Conservation (phyloP, 2,329 filamentous ascomycete species). For the Aureobasidium mangrovei region DNA sequence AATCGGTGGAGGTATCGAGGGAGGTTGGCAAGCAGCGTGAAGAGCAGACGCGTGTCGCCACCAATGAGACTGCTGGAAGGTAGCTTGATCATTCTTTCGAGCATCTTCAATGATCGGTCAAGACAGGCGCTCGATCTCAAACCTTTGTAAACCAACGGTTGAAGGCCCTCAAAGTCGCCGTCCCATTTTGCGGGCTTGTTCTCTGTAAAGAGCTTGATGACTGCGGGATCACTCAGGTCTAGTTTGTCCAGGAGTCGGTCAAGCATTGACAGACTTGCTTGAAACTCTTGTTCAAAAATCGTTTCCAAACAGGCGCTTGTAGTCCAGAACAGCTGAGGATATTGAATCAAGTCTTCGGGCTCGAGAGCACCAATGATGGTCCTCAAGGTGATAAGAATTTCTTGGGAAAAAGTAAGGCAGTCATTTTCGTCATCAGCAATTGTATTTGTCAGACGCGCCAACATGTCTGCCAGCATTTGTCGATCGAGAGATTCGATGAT, state of each 20-base stretch:
- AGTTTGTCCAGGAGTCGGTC: constrained; percentile 77
- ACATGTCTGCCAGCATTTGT: constrained; percentile 92
- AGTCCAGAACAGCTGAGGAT: constrained; percentile 96
- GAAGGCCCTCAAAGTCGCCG: constrained; percentile 75
- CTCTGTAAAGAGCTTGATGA: constrained; percentile 64
- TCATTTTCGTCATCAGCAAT: constrained; percentile 90
- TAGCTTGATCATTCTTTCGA: constrained; percentile 70
- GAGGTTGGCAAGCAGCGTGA: constrained; percentile 82
- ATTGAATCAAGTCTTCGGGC: constrained; percentile 69
- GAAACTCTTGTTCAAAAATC: constrained; percentile 90
- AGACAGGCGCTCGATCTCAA: constrained; percentile 78
- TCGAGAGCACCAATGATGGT: constrained; percentile 82
- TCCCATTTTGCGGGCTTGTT: constrained; percentile 83
- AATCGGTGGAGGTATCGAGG: constrained; percentile 75
- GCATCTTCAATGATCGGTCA: constrained; percentile 63
- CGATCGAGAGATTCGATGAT: constrained; percentile 86
- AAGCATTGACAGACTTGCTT: constrained; percentile 85
- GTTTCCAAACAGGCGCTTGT: constrained; percentile 94
- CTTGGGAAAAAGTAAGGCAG: constrained; percentile 95
- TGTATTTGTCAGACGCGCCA: constrained; percentile 88
- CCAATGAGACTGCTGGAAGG: constrained; percentile 76
- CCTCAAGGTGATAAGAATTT: constrained; percentile 89
- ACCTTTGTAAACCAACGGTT: constrained; percentile 82
- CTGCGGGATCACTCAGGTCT: constrained; percentile 61
- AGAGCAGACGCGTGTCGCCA: constrained; percentile 71